These are phyloP conservation scores for Acephala macrosclerotiorum DNA, from an alignment of 2,329 filamentous ascomycete species.

Conservation along the genomic window DNA sequence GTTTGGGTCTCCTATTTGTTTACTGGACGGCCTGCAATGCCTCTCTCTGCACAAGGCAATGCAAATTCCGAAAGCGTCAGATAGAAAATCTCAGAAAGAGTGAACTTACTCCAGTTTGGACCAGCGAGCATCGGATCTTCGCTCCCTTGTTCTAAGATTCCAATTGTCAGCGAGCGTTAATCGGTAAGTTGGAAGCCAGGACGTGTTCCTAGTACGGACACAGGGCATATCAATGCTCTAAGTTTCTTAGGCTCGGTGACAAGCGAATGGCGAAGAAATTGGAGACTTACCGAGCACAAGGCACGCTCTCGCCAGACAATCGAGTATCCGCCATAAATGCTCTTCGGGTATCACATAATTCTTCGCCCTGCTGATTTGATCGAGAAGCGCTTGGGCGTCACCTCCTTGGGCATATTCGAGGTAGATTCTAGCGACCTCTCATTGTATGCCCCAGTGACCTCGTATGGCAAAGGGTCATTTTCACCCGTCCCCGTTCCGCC, in stretches of 20 bases:
- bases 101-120: not conserved
- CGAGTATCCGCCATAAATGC: constrained; percentile 3
- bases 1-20: not conserved
- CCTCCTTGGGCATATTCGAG: not conserved
- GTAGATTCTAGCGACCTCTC: not conserved
- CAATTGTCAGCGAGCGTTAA: not conserved
- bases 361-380: not conserved
- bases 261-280: not conserved
- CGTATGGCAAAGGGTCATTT: constrained; percentile 1
- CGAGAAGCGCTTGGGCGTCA: not conserved
- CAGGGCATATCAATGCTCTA: too few species aligned
- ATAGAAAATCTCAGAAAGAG: not conserved
- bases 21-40: not conserved
- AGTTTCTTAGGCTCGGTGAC: too few species aligned
- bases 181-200: not conserved
- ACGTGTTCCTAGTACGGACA: too few species aligned
- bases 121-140: not conserved
- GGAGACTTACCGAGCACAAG: not conserved
- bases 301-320: not conserved
- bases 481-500: not conserved
- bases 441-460: not conserved
- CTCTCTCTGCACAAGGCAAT: not conserved
- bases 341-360: constrained; percentile 4
- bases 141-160: not conserved
- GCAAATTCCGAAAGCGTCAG: not conserved